phyloP scores from a whole-genome alignment of 139 green algal genomes.

The Eudorina sp. region DNA sequence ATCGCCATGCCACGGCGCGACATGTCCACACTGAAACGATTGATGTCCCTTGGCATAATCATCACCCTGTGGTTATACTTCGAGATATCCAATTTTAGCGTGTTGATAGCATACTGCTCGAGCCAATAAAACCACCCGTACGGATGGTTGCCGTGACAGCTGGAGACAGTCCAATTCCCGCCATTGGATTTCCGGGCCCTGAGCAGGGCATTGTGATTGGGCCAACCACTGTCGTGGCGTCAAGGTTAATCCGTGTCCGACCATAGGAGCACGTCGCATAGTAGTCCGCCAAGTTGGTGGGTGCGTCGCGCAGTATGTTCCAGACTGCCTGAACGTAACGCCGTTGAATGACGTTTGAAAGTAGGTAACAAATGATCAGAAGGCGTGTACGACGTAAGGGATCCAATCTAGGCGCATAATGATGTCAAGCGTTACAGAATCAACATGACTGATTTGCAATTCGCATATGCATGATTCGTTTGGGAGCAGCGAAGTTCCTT shows the following conservation, averaged over 20 bases:
- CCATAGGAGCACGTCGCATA: constrained; percentile 9
- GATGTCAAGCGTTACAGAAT: not conserved
- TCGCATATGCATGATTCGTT: not conserved
- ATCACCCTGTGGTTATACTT: constrained; percentile 34
- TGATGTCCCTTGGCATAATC: constrained; percentile 28
- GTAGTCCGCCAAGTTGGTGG: constrained; percentile 1
- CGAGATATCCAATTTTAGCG: not conserved
- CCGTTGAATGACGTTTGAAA: not conserved
- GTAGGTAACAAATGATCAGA: not conserved
- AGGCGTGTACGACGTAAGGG: not conserved
- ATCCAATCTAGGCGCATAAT: not conserved
- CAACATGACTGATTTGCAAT: not conserved
- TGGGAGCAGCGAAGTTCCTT: not conserved
- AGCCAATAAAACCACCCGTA: constrained; percentile 20
- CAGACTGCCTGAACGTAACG: not conserved
- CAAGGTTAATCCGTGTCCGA: not conserved
- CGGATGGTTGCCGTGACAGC: constrained; percentile 25
- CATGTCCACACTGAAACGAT: not conserved
- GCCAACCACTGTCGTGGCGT: not conserved
- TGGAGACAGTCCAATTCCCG: constrained; percentile 20
- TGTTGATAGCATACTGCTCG: constrained; percentile 1
- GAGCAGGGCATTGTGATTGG: not conserved
- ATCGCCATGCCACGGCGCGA: too few relatives aligned
- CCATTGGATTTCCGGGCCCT: not conserved
- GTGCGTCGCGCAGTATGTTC: not conserved